Evolutionary conservation across 441 rosid species (phyloP).

Genomic region (Rhodomyrtus psidioides): DNA sequence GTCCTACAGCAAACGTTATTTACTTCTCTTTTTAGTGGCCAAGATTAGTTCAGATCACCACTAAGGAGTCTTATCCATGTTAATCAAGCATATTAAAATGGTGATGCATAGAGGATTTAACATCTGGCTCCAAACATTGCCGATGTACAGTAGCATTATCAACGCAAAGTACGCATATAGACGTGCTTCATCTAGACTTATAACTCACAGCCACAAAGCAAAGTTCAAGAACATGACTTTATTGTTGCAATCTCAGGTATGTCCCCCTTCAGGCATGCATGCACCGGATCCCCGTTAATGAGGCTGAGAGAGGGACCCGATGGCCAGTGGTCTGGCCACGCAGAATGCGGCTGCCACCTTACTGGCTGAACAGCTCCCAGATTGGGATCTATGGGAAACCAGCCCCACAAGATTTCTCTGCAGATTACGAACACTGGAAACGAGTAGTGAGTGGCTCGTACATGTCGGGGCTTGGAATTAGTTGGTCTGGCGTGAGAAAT

Average conservation of each 20-base stretch:
- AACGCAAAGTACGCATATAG: not conserved
- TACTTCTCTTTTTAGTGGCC: not conserved
- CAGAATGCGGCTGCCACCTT: constrained; percentile 57
- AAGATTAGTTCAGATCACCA: not conserved
- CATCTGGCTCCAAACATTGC: not conserved
- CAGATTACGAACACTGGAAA: constrained; percentile 80
- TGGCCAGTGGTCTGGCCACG: constrained; percentile 87
- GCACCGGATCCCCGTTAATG: constrained; percentile 46
- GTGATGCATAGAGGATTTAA: not conserved
- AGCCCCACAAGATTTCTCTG: constrained; percentile 65
- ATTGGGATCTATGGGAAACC: constrained; percentile 90
- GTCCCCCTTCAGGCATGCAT: constrained; percentile 83
- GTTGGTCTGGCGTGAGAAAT: constrained; percentile 76
- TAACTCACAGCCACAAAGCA: not conserved
- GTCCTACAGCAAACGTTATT: not conserved
- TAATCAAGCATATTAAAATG: not conserved
- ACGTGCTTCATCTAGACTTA: not conserved
- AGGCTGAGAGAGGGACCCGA: constrained; percentile 44
- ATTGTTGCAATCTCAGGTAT: constrained; percentile 34
- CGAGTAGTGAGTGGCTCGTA: constrained; percentile 57
- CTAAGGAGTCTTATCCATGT: not conserved
- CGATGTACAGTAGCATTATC: not conserved
- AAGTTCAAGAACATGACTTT: not conserved
- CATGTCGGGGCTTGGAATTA: constrained; percentile 72
- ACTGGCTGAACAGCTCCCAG: constrained; percentile 79